Percentiles rank a stretch among this genome's conserved stretches.
These are phyloP conservation scores for Fusarium citri DNA, from an alignment of 2,329 filamentous ascomycete genomes.

Conservation along the genomic window DNA sequence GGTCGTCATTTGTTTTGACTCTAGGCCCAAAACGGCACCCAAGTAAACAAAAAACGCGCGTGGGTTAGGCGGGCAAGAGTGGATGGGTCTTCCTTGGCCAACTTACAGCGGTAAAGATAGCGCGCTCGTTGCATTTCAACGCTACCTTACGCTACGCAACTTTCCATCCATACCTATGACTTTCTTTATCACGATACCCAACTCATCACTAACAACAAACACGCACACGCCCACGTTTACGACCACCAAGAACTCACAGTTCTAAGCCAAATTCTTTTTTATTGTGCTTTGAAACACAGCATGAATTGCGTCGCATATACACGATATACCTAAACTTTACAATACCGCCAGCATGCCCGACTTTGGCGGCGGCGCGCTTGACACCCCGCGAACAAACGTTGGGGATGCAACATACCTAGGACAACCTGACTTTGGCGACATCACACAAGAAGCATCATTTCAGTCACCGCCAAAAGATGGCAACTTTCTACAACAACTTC, in stretches of 20 bases:
- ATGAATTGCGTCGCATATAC: slow-evolving; percentile 36
- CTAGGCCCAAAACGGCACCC: slow-evolving; percentile 52
- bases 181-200: slow-evolving; percentile 36
- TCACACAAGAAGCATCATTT: slow-evolving; percentile 90
- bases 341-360: slow-evolving; percentile 67
- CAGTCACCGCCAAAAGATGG: slow-evolving; percentile 76
- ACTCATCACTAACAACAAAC: slow-evolving; percentile 39
- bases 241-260: background rate
- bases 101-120: slow-evolving; percentile 37
- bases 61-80: slow-evolving; percentile 29
- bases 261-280: background rate
- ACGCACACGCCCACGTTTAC: slow-evolving; percentile 18
- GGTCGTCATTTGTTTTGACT: slow-evolving; percentile 37
- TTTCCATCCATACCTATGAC: slow-evolving; percentile 12
- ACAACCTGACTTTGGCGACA: slow-evolving; percentile 76
- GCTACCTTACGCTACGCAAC: slow-evolving; percentile 31
- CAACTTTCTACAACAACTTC: slow-evolving; percentile 80
- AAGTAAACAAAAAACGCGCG: slow-evolving; percentile 59
- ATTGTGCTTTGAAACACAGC: slow-evolving; percentile 20
- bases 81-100: slow-evolving; percentile 19
- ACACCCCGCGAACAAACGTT: slow-evolving; percentile 86
- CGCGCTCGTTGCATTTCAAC: slow-evolving; percentile 41
- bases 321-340: slow-evolving; percentile 38
- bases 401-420: slow-evolving; percentile 87
- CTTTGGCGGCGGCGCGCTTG: slow-evolving; percentile 71